Percentiles rank a stretch among this genome's conserved stretches.
Evolutionary conservation across 2,329 filamentous ascomycete genomes (phyloP).

Genomic region (Aureobasidium sp.): DNA sequence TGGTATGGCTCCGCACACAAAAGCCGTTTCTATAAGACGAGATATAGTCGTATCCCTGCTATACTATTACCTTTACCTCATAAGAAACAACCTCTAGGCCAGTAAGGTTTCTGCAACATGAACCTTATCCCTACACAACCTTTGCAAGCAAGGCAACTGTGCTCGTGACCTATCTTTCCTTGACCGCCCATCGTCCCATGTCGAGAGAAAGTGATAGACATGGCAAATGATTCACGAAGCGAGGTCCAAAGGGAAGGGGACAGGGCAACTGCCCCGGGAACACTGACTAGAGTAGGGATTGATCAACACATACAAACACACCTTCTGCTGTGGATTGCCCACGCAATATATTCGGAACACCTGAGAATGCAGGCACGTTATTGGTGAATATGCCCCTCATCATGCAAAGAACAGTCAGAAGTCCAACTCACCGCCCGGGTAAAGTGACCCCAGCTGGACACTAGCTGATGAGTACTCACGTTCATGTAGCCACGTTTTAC

Average conservation of each 20-base stretch:
- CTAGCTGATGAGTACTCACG: neutral
- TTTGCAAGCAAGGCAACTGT: neutral
- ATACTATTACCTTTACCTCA: neutral
- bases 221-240: neutral
- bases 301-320: neutral
- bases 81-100: neutral
- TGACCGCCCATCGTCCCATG: neutral
- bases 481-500: neutral
- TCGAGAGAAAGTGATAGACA: neutral
- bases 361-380: neutral
- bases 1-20: neutral
- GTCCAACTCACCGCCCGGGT: slow-evolving; percentile 1
- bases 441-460: neutral
- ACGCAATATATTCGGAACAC: neutral
- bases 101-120: neutral
- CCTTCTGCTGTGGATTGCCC: neutral
- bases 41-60: neutral
- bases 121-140: neutral
- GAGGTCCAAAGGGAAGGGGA: neutral
- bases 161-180: neutral
- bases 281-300: no score
- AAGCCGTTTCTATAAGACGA: neutral
- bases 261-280: no score
- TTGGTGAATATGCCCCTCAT: neutral
- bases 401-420: neutral